A percentile compares a stretch with the other conserved stretches of the same genome.
These are phyloP conservation scores for Candida fluviatilis DNA, from an alignment of 805 yeast genomes.

Conservation along the genomic window DNA sequence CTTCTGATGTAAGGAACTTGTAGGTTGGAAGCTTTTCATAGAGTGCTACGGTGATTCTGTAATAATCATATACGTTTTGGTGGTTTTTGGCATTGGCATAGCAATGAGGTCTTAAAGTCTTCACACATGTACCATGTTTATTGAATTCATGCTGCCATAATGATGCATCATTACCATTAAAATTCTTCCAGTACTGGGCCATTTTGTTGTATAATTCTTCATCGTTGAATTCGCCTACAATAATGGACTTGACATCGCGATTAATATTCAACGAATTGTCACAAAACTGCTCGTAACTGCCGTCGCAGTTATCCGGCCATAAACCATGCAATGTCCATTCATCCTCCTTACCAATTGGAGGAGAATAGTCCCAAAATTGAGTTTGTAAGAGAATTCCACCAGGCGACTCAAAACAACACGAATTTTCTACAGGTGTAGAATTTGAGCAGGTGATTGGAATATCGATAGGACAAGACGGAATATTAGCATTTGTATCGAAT, in stretches of 20 bases:
- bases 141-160: conserved; percentile 92
- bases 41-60: conserved; percentile 26
- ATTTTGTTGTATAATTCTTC: conserved; percentile 52
- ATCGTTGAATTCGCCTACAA: conserved; percentile 39
- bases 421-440: conserved; percentile 23
- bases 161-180: conserved; percentile 59
- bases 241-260: conserved; percentile 33
- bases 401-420: conserved; percentile 79
- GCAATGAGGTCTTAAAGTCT: conserved; percentile 71
- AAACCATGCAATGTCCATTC: conserved; percentile 41
- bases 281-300: conserved; percentile 78
- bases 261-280: conserved; percentile 53
- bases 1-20: conserved; percentile 59
- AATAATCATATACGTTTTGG: conserved; percentile 52
- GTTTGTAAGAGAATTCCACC: conserved; percentile 78
- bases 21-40: conserved; percentile 50
- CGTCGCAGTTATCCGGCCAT: conserved; percentile 62
- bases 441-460: conserved; percentile 62
- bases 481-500: neutral
- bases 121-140: conserved; percentile 91
- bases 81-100: conserved; percentile 38
- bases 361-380: conserved; percentile 89
- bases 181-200: conserved; percentile 68
- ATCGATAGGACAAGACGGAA: conserved; percentile 47
- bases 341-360: conserved; percentile 35